Conservation (phyloP, 306 rosid genomes). For the Luffa aegyptiaca region DNA sequence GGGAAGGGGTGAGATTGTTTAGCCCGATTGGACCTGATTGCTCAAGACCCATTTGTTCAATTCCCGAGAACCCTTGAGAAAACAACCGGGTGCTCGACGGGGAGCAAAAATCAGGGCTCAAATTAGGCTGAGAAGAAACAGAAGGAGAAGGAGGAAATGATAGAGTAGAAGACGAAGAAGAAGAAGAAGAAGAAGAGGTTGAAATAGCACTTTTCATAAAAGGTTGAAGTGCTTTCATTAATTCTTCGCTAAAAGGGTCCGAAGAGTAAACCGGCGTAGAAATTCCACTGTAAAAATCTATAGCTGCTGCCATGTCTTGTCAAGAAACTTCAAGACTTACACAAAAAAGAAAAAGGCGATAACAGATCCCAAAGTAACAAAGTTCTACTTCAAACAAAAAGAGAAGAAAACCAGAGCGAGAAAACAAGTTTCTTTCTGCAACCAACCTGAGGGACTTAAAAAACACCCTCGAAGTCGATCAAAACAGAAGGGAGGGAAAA, state of each 20-base stretch:
- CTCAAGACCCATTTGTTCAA: slow-evolving; percentile 13
- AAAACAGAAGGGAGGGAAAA: not conserved
- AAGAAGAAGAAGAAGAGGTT: slow-evolving; percentile 7
- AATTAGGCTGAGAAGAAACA: slow-evolving; percentile 16
- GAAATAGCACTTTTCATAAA: slow-evolving; percentile 48
- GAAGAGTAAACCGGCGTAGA: slow-evolving; percentile 18
- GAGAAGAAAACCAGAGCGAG: not conserved
- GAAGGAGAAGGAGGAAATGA: not conserved
- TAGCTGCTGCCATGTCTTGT: slow-evolving; percentile 37
- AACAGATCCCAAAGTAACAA: not conserved
- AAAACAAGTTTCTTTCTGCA: not conserved
- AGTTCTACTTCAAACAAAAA: not conserved
- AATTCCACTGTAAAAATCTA: slow-evolving; percentile 31
- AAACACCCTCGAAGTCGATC: slow-evolving; percentile 22
- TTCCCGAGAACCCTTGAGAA: slow-evolving; percentile 19
- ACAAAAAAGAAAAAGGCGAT: not conserved
- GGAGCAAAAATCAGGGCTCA: slow-evolving; percentile 20
- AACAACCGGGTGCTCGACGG: slow-evolving; percentile 23
- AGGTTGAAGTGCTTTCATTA: slow-evolving; percentile 71
- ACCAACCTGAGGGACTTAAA: slow-evolving; percentile 15
- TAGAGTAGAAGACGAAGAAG: slow-evolving; percentile 1
- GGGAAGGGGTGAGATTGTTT: slow-evolving; percentile 64
- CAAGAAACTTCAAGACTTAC: not conserved
- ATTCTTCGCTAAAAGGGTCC: slow-evolving; percentile 54
- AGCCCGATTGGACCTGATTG: slow-evolving; percentile 47